Evolutionary conservation across 148 eudicot species (phyloP), one percentile per base, ranked within the genome.

Genomic region (Spergularia bocconei): DNA sequence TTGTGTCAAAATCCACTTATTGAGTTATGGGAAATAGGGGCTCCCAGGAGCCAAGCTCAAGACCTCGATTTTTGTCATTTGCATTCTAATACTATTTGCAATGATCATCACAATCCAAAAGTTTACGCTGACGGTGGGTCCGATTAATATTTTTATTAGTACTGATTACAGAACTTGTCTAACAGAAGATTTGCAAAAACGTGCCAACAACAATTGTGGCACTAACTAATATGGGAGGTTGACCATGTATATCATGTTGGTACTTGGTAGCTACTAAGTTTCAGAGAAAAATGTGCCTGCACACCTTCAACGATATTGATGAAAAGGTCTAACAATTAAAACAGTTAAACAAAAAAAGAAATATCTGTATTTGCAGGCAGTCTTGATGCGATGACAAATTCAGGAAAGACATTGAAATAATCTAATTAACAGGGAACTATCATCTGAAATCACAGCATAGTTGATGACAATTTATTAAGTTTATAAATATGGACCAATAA

Each of bases 131-230:
- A 60, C 9, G 21, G 23, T 21, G 9, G 5, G 36, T 29, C 13
- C 44, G 44, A n/a, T 11, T 21, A 7, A 10, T 6, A 0, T 2
- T n/a, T 23, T 4, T 7, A 5, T 2, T 7, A n/a, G 3, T 58
- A 6, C 16, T 0, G 4, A 58, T 29, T 21, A 21, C 29, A 3
- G 23, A 60, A 21, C 63, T 4, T 29, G 66, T 62, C 36, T 6
- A 60, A 55, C 59, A 55, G 59, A 55, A 55, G 7, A 55, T 55
- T 44, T 44, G 48, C 48, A 44, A 25, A 62, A 11, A 62, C 44
- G 66, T 62, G 66, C 33, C n/a, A 62, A 29, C 66, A 61, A 61
- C 64, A 61, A 61, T 10, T 61, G 17, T 62, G 66, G 5, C 17
- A 25, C 66, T 11, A 29, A 62, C 4, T 62, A 39, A 17, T 23